These are phyloP conservation scores for Thelonectria rubi DNA, from an alignment of 2,329 filamentous ascomycete genomes.

Conservation along the genomic window DNA sequence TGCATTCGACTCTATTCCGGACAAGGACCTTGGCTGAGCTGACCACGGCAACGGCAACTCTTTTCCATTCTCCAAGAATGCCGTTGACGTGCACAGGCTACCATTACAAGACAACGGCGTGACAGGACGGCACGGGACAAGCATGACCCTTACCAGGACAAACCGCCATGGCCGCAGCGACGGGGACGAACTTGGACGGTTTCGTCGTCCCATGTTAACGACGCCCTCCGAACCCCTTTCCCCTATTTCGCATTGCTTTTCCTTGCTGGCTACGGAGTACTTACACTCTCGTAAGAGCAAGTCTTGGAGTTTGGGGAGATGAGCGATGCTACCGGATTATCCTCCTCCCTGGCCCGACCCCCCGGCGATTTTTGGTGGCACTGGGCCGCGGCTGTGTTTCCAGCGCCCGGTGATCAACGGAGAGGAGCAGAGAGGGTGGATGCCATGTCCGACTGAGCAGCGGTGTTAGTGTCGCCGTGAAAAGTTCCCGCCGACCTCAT, in stretches of 20 bases:
- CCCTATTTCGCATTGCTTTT: constrained; percentile 8
- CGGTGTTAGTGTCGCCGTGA: not conserved
- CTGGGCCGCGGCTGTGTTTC: not conserved
- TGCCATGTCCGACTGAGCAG: not conserved
- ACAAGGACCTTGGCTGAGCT: not conserved
- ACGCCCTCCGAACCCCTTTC: constrained; percentile 15
- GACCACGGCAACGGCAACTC: not conserved
- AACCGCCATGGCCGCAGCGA: constrained; percentile 4
- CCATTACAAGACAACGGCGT: constrained; percentile 6
- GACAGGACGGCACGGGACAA: constrained; percentile 12
- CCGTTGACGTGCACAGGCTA: not conserved
- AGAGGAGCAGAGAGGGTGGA: not conserved
- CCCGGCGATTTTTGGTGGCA: constrained; percentile 1
- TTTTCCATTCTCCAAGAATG: not conserved
- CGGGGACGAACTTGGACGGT: constrained; percentile 14
- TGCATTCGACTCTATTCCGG: not conserved
- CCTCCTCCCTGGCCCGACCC: not conserved
- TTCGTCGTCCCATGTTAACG: constrained; percentile 25
- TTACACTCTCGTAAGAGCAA: constrained; percentile 5
- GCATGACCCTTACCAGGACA: constrained; percentile 16
- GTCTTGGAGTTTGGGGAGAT: not conserved
- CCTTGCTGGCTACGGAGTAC: constrained; percentile 2
- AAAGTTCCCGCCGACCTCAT: not conserved
- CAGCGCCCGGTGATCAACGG: not conserved
- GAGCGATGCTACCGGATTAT: not conserved